Conservation (phyloP, 306 rosid genomes). For the Prunus dulcis region DNA sequence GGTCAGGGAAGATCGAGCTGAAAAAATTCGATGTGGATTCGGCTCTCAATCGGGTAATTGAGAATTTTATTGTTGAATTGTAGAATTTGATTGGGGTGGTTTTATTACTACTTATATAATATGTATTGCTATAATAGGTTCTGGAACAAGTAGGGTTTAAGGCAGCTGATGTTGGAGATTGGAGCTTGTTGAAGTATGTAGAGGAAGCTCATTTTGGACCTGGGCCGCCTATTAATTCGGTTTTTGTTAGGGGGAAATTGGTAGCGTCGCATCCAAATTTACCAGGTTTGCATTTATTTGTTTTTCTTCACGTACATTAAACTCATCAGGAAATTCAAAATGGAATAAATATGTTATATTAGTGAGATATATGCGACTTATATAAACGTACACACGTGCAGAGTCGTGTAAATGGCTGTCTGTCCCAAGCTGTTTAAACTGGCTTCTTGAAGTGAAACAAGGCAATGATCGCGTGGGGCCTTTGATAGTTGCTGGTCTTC, state of each 20-base stretch:
- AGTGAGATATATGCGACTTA: not conserved
- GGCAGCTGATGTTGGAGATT: constrained; percentile 38
- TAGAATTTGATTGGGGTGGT: not conserved
- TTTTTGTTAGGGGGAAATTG: constrained; percentile 52
- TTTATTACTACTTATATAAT: not conserved
- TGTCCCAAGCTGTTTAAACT: constrained; percentile 52
- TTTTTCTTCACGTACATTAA: not conserved
- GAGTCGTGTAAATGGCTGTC: constrained; percentile 72
- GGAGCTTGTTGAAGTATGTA: constrained; percentile 60
- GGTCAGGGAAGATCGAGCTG: constrained; percentile 39
- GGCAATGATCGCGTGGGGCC: constrained; percentile 63
- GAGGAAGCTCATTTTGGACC: constrained; percentile 92
- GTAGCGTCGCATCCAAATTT: constrained; percentile 28
- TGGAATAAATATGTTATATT: not conserved
- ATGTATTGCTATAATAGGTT: constrained; percentile 27
- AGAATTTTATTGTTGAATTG: not conserved
- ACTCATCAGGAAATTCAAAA: not conserved
- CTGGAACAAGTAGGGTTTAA: constrained; percentile 43
- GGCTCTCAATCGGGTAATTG: constrained; percentile 46
- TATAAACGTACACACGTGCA: constrained; percentile 21
- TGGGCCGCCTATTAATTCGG: constrained; percentile 48
- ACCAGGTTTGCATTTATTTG: constrained; percentile 44
- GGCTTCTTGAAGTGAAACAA: constrained; percentile 62
- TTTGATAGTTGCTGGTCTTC: constrained; percentile 51
- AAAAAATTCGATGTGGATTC: constrained; percentile 45